These are phyloP conservation scores for Pythium pyrilobum DNA, from an alignment of 352 stramenopile species.

Conservation along the genomic window DNA sequence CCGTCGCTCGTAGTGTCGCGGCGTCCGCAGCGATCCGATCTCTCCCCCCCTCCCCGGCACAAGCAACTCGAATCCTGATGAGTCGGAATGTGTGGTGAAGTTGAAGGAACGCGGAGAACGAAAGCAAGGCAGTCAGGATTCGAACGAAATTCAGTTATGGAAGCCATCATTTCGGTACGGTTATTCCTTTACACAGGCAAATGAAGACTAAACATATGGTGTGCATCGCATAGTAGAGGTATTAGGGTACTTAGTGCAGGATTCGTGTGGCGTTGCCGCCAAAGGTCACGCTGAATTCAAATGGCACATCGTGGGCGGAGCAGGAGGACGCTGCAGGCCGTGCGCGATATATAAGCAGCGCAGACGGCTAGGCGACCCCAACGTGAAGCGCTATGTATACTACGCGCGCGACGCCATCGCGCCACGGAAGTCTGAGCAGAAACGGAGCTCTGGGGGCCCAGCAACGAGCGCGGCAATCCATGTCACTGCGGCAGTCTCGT, in stretches of 20 bases:
- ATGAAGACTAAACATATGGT: too few relatives aligned
- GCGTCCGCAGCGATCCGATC: too few relatives aligned
- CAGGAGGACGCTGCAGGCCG: background rate
- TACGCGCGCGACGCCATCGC: background rate
- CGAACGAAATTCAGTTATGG: slow-evolving; percentile 10
- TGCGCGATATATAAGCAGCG: too few relatives aligned
- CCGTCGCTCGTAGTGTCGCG: too few relatives aligned
- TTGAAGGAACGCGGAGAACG: slow-evolving; percentile 7
- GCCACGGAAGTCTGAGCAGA: background rate
- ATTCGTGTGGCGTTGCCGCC: too few relatives aligned
- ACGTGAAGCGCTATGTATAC: background rate
- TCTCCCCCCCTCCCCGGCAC: too few relatives aligned
- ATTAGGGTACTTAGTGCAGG: background rate
- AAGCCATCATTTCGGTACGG: too few relatives aligned
- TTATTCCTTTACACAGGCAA: background rate
- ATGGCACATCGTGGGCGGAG: background rate
- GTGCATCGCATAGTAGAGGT: background rate
- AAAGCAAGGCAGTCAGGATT: slow-evolving; percentile 4
- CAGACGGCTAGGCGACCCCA: background rate
- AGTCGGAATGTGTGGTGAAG: background rate
- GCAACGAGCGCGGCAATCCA: background rate
- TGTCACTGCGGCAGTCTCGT: background rate
- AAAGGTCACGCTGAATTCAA: slow-evolving; percentile 1
- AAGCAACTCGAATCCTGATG: too few relatives aligned
- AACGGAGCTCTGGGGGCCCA: background rate